phyloP scores from a whole-genome alignment of 805 yeast genomes.

The Torulaspora franciscae region DNA sequence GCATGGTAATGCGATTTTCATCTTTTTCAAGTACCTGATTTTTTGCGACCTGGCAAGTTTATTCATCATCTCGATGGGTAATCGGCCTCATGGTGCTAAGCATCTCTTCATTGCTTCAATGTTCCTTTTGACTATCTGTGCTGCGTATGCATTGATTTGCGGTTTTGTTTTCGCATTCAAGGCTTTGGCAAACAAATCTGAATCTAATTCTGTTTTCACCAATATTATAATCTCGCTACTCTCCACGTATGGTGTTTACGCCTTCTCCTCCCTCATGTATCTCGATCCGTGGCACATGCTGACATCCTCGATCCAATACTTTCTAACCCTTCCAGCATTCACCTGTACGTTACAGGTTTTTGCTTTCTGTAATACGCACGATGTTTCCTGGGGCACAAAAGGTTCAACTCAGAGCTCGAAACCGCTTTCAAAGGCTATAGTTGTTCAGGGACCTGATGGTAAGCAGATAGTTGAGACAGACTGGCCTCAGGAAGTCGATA shows the following conservation, averaged over 20 bases:
- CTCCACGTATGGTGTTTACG: constrained; percentile 89
- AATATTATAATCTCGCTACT: constrained; percentile 78
- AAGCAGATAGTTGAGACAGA: constrained; percentile 68
- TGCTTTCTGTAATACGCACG: constrained; percentile 97
- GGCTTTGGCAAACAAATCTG: constrained; percentile 41
- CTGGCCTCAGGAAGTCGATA: constrained; percentile 40
- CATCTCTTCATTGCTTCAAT: constrained; percentile 70
- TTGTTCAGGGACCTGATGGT: constrained; percentile 74
- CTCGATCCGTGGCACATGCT: constrained; percentile 96
- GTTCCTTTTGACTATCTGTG: constrained; percentile 68
- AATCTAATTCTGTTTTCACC: constrained; percentile 49
- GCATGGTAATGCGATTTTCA: constrained; percentile 75
- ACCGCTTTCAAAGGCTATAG: constrained; percentile 74
- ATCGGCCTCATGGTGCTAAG: constrained; percentile 94
- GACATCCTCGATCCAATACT: constrained; percentile 83
- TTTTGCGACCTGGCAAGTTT: constrained; percentile 80
- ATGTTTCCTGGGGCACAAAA: constrained; percentile 98
- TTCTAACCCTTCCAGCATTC: constrained; percentile 83
- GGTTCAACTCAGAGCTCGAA: constrained; percentile 77
- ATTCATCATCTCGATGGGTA: constrained; percentile 91
- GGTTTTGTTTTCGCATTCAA: constrained; percentile 74
- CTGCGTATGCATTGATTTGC: constrained; percentile 72
- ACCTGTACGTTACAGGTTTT: constrained; percentile 90
- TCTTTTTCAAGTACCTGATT: constrained; percentile 79
- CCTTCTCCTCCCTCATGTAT: constrained; percentile 74